Base-by-base conservation (phyloP, 1,284 basidiomycete species). In the Phenoliferia sp. region DNA sequence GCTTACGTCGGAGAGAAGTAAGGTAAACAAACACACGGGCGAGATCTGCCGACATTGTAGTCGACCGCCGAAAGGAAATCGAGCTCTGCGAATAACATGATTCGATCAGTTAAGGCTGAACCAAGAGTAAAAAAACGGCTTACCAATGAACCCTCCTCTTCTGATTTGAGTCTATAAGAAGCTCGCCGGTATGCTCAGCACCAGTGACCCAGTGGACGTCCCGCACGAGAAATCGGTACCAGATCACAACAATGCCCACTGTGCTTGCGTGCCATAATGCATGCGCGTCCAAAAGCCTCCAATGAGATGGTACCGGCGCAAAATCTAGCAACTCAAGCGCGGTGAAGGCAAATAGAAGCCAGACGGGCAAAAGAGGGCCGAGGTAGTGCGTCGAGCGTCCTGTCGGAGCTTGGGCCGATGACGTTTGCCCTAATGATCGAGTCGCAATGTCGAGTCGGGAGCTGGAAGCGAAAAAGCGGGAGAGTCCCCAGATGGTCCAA, bases 201-300 rank as follows among this genome's bases (percentile, higher is more conserved):
- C 17, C 17, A 19, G 22, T 26, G 48, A 52, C 48, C 48, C 48
- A 52, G 9, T 26, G 5, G 9, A 52, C 48, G 48, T 94, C 91
- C 69, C 84, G 77, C 5, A 89, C 76, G 48, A 93, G 77, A 76
- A 94, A 94, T 22, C 83, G 80, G 75, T 93, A 99, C 95, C 95
- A 99, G 66, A 85, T 83, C 61, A 84, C 77, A 2, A 87, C 85
- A 59, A 99, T 85, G 0, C 90, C 90, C 0, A 86, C 88, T 0
- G 95, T 99, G 2, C 87, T 85, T 3, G 90, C 81, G 80, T 99
- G 96, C 96, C 96, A 99, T 16, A 98, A 80, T 4, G 93, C 84
- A 79, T 99, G 96, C 0, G 95, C 93, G 76, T 99, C 96, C n/a
- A 98, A 80, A 3, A 87, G 78, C 54, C 93, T 81, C 32, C 78